Conservation (phyloP, 202 grass and related monocot genomes). For the Thinopyrum obtusiflorum region DNA sequence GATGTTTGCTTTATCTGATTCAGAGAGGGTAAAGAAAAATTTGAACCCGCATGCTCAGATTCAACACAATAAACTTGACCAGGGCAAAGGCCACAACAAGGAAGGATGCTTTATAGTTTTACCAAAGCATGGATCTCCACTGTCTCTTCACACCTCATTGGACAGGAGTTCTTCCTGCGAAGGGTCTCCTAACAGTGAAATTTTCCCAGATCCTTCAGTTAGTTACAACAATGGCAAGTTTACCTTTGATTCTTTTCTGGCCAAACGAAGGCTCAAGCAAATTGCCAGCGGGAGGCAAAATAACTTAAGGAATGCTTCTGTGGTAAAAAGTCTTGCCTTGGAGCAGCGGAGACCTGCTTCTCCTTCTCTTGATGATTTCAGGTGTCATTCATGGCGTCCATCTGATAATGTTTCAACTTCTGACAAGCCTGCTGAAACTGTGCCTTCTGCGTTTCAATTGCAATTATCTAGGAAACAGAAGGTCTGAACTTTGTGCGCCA, state of each 20-base stretch:
- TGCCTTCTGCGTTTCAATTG: neutral
- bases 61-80: conserved; percentile 29
- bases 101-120: conserved; percentile 58
- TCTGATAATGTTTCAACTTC: conserved; percentile 42
- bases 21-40: conserved; percentile 44
- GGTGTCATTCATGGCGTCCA: conserved; percentile 8
- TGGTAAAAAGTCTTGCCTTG: neutral
- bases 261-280: conserved; percentile 32
- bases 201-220: conserved; percentile 17
- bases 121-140: conserved; percentile 48
- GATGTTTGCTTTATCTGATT: conserved; percentile 82
- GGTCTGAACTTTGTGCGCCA: conserved; percentile 31
- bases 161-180: conserved; percentile 34
- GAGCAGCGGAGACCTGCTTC: conserved; percentile 17
- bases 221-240: conserved; percentile 21
- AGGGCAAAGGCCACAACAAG: conserved; percentile 20
- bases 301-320: conserved; percentile 28
- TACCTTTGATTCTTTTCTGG: conserved; percentile 26
- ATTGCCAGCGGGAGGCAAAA: neutral
- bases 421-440: conserved; percentile 23
- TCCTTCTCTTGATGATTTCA: conserved; percentile 23
- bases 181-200: conserved; percentile 33
- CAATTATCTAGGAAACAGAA: conserved; percentile 28
- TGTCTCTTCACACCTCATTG: conserved; percentile 16
- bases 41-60: conserved; percentile 21